A percentile compares a stretch with the other conserved stretches of the same genome.
phyloP scores from a whole-genome alignment of 208 protist genomes.

The Endotrypanum monterogeii region DNA sequence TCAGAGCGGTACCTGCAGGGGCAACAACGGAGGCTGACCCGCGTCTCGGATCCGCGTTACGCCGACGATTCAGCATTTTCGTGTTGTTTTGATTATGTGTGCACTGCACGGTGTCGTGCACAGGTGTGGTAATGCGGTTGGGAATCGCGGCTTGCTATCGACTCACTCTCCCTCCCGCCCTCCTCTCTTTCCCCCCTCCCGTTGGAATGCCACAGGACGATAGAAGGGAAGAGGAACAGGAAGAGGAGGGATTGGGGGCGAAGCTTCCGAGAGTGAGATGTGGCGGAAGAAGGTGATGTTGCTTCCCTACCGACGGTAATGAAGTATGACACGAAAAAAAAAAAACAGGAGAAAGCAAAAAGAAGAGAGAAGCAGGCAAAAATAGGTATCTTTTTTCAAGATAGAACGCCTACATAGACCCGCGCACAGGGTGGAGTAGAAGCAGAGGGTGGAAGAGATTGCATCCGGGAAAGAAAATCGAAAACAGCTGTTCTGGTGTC shows the following conservation, averaged over 20 bases:
- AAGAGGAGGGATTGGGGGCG: too few relatives aligned
- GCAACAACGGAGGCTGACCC: conserved; percentile 1
- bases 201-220: not conserved
- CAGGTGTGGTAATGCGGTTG: not conserved
- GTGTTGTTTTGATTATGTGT: not conserved
- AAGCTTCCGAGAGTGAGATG: not conserved
- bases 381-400: too few relatives aligned
- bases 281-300: not conserved
- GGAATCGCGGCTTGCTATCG: not conserved
- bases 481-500: not conserved
- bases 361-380: too few relatives aligned
- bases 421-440: too few relatives aligned
- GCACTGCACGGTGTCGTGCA: not conserved
- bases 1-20: not conserved
- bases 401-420: too few relatives aligned
- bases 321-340: too few relatives aligned
- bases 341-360: not conserved
- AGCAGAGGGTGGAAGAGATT: too few relatives aligned
- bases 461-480: too few relatives aligned
- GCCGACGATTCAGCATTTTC: conserved; percentile 23
- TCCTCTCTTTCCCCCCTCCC: not conserved
- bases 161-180: too few relatives aligned
- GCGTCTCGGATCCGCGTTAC: conserved; percentile 19
- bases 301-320: not conserved
- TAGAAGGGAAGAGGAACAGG: too few relatives aligned